Conservation (phyloP, 306 rosid genomes). For the Cicer arietinum region DNA sequence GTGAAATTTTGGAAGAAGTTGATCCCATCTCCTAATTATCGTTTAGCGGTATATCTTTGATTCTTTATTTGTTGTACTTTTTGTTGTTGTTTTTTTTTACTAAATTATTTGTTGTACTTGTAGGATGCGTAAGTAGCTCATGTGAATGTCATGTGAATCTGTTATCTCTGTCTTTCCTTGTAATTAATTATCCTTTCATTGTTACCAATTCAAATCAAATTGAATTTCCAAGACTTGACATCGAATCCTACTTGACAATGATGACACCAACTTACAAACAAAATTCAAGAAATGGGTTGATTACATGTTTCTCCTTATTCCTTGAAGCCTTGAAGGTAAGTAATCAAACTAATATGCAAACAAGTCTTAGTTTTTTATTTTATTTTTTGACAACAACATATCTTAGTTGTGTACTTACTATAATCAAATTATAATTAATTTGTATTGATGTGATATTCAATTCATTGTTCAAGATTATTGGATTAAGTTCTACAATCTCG, state of each 20-base stretch:
- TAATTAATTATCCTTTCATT: conserved; percentile 2
- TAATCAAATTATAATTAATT: too few species aligned
- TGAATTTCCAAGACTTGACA: conserved; percentile 8
- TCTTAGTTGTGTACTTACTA: too few species aligned
- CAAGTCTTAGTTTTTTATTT: background rate
- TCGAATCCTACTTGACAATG: conserved; percentile 36
- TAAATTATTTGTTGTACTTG: background rate
- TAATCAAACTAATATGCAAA: background rate
- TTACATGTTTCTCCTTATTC: conserved; percentile 3
- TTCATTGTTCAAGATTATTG: too few species aligned
- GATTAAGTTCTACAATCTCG: too few species aligned
- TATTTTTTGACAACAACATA: too few species aligned
- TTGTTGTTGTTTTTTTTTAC: too few species aligned
- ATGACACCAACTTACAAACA: conserved; percentile 45
- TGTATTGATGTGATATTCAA: too few species aligned
- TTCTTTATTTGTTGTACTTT: background rate
- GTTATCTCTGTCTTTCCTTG: conserved; percentile 42
- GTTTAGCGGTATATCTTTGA: conserved; percentile 2
- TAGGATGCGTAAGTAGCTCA: conserved; percentile 35
- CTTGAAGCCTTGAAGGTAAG: background rate
- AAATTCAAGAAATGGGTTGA: background rate
- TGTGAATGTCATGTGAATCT: conserved; percentile 51
- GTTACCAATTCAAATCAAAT: conserved; percentile 1
- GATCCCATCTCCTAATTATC: conserved; percentile 37
- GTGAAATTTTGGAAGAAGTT: conserved; percentile 12